A percentile compares a stretch with the other conserved stretches of the same genome.
phyloP scores from a whole-genome alignment of 176 grass and related monocot genomes.

The Hordeum vulgare region MorexV3_pseudomolecules_assembly NC_058522.1:564639061-564639560 shows the following conservation, averaged over 20 bases:
- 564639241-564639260: conserved; percentile 15
- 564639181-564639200: background rate
- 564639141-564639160: conserved; percentile 94
- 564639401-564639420: conserved; percentile 88
- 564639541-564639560: conserved; percentile 65
- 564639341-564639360: conserved; percentile 82
- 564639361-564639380: conserved; percentile 70
- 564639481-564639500: conserved; percentile 44
- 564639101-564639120: conserved; percentile 88
- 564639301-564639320: conserved; percentile 78
- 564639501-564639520: conserved; percentile 61
- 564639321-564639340: conserved; percentile 82
- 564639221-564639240: conserved; percentile 1
- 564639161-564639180: conserved; percentile 60
- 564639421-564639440: conserved; percentile 57
- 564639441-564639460: conserved; percentile 68
- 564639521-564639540: conserved; percentile 70
- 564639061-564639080: conserved; percentile 96
- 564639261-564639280: conserved; percentile 76
- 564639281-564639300: conserved; percentile 71
- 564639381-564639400: conserved; percentile 85
- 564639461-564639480: conserved; percentile 66
- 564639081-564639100: conserved; percentile 96
- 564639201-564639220: background rate
- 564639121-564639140: conserved; percentile 95